phyloP scores from a whole-genome alignment of 495 filamentous ascomycete species.

The Podospora appendiculata region DNA sequence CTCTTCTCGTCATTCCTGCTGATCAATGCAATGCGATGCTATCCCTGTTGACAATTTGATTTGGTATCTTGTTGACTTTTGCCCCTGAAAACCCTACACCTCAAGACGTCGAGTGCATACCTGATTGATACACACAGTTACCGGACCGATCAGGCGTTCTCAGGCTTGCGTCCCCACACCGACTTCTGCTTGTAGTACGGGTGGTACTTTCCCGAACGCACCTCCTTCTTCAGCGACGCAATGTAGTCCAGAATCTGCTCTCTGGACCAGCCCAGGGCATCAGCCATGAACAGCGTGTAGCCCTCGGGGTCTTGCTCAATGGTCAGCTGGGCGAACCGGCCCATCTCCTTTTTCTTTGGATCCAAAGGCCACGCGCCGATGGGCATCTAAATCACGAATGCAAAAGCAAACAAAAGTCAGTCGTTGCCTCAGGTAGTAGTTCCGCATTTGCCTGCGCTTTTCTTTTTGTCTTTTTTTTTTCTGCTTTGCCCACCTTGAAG shows the following conservation, averaged over 20 bases:
- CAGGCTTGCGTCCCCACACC: conserved; percentile 24
- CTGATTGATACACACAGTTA: not conserved
- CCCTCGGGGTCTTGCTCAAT: conserved; percentile 28
- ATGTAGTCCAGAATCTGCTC: conserved; percentile 23
- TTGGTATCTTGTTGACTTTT: no score
- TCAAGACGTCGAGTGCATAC: no score
- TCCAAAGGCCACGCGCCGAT: conserved; percentile 45
- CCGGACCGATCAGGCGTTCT: no score
- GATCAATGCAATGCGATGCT: no score
- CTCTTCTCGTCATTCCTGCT: no score
- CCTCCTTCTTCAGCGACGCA: conserved; percentile 20
- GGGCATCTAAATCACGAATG: conserved; percentile 28
- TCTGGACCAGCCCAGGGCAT: conserved; percentile 22
- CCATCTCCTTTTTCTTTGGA: conserved; percentile 38
- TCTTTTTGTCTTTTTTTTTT: no score
- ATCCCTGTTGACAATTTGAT: no score
- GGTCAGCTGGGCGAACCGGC: conserved; percentile 20
- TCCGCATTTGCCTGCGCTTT: no score
- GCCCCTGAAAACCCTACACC: no score
- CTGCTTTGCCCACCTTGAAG: not conserved
- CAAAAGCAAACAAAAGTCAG: no score
- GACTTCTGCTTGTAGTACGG: conserved; percentile 23
- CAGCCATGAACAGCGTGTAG: conserved; percentile 34
- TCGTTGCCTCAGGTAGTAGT: no score
- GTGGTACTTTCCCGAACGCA: conserved; percentile 17